Conservation (phyloP, 805 yeast species). For the Metschnikowia kunwiensis region DNA sequence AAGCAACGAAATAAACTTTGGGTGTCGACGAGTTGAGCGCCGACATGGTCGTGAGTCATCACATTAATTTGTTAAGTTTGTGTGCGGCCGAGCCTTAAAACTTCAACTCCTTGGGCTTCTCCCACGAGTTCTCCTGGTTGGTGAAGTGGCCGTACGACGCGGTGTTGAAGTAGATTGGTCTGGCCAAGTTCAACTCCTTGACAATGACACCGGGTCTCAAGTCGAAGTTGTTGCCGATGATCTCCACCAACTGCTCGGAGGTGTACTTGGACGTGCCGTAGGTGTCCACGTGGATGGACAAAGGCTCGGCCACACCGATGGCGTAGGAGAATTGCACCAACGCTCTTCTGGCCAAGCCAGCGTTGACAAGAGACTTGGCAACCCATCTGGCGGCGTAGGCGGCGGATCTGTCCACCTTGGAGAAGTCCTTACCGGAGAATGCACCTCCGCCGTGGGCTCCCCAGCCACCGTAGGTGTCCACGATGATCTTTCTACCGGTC, state of each 20-base stretch:
- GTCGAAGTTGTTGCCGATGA: slow-evolving; percentile 93
- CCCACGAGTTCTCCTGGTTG: slow-evolving; percentile 98
- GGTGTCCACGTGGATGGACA: slow-evolving; percentile 94
- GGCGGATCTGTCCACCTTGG: slow-evolving; percentile 99
- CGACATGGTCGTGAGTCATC: slow-evolving; percentile 37
- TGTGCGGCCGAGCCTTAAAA: slow-evolving; percentile 36
- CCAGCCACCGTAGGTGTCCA: slow-evolving; percentile 99
- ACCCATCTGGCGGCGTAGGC: slow-evolving; percentile 99
- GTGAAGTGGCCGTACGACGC: slow-evolving; percentile 99
- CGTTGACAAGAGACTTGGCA: slow-evolving; percentile 94
- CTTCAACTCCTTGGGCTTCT: slow-evolving; percentile 81
- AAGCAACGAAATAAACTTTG: slow-evolving; percentile 19
- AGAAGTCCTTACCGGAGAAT: slow-evolving; percentile 99
- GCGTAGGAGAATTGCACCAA: slow-evolving; percentile 99
- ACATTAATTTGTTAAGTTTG: slow-evolving; percentile 32
- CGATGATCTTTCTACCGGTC: slow-evolving; percentile 99
- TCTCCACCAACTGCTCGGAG: slow-evolving; percentile 84
- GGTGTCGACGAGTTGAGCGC: slow-evolving; percentile 48
- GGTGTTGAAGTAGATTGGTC: slow-evolving; percentile 98
- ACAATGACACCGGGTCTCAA: slow-evolving; percentile 99
- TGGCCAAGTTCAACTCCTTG: slow-evolving; percentile 92
- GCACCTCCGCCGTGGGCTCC: slow-evolving; percentile 99
- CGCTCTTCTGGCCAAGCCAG: slow-evolving; percentile 95
- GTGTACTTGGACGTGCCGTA: slow-evolving; percentile 95
- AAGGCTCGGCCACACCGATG: slow-evolving; percentile 99